Percentiles rank a stretch among this genome's conserved stretches.
These are phyloP conservation scores for Chaetomium sp. DNA, from an alignment of 2,329 filamentous ascomycete species.

Conservation along the genomic window DNA sequence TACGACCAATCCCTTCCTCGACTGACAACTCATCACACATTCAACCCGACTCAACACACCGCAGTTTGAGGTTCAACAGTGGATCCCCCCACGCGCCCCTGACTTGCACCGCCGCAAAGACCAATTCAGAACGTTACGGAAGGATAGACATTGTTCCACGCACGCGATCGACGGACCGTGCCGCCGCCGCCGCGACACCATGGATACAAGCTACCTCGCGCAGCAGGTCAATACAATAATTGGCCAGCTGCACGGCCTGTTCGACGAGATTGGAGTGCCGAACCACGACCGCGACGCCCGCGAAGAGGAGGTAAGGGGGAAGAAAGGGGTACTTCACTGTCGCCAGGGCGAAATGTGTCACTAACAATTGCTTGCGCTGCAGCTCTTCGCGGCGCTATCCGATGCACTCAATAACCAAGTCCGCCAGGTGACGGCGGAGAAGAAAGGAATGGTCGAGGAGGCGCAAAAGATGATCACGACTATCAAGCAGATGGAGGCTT, in stretches of 20 bases:
- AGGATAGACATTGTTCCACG: not conserved
- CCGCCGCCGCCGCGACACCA: slow-evolving; percentile 31
- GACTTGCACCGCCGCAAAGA: not conserved
- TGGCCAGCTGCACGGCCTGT: slow-evolving; percentile 84
- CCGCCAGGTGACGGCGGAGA: slow-evolving; percentile 76
- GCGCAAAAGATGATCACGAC: slow-evolving; percentile 75
- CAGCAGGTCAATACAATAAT: slow-evolving; percentile 95
- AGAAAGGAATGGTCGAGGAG: slow-evolving; percentile 84
- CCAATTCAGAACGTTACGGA: not conserved
- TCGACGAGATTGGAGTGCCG: slow-evolving; percentile 96
- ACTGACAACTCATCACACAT: slow-evolving; percentile 13
- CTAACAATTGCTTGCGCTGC: slow-evolving; percentile 10
- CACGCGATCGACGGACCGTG: not conserved
- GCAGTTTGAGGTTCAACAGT: not conserved
- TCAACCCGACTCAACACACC: not conserved
- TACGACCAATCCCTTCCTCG: slow-evolving; percentile 12
- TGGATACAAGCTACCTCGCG: slow-evolving; percentile 89
- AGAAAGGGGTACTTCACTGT: slow-evolving; percentile 7
- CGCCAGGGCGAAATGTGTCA: not conserved
- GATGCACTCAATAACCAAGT: slow-evolving; percentile 89
- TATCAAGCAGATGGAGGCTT: slow-evolving; percentile 90
- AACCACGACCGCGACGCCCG: slow-evolving; percentile 84
- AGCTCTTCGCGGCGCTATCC: slow-evolving; percentile 89
- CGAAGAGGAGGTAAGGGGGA: slow-evolving; percentile 69
- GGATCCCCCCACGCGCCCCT: not conserved